Evolutionary conservation across 331 rosid species (phyloP).

Genomic region (Saraca asoca): DNA sequence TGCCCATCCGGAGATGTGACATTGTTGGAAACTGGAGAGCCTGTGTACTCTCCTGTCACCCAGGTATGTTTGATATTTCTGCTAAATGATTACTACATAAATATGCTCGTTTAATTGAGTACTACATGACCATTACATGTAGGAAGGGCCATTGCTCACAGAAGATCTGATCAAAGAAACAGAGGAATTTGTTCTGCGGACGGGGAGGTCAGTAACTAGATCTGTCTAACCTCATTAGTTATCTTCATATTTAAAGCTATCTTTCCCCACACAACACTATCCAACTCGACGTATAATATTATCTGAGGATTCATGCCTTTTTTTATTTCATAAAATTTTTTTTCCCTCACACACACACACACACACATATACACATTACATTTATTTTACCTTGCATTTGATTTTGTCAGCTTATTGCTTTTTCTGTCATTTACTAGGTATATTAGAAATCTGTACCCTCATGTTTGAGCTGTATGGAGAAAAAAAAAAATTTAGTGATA

Average conservation of each 20-base stretch:
- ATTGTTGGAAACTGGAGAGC: constrained; percentile 97
- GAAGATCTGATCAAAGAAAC: constrained; percentile 95
- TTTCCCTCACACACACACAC: too few species aligned
- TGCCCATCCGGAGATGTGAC: constrained; percentile 55
- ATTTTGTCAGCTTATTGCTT: too few species aligned
- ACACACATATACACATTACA: too few species aligned
- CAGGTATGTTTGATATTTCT: constrained; percentile 65
- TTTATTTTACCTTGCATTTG: too few species aligned
- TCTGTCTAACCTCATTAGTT: constrained; percentile 16
- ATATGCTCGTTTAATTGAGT: constrained; percentile 33
- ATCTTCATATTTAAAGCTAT: neutral
- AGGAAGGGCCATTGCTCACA: constrained; percentile 97
- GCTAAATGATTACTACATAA: constrained; percentile 17
- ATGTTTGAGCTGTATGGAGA: too few species aligned
- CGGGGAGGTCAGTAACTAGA: constrained; percentile 78
- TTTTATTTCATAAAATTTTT: too few species aligned
- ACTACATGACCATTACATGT: constrained; percentile 41
- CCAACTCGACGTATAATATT: too few species aligned
- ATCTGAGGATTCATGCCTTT: too few species aligned
- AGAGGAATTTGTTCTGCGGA: constrained; percentile 98
- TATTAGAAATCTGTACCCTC: too few species aligned
- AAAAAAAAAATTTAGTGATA: too few species aligned
- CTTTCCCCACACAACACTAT: too few species aligned
- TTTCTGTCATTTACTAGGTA: too few species aligned
- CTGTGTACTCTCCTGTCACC: constrained; percentile 83